These are phyloP conservation scores for Aspergillus cejpii DNA, from an alignment of 2,329 filamentous ascomycete species.

Conservation along the genomic window DNA sequence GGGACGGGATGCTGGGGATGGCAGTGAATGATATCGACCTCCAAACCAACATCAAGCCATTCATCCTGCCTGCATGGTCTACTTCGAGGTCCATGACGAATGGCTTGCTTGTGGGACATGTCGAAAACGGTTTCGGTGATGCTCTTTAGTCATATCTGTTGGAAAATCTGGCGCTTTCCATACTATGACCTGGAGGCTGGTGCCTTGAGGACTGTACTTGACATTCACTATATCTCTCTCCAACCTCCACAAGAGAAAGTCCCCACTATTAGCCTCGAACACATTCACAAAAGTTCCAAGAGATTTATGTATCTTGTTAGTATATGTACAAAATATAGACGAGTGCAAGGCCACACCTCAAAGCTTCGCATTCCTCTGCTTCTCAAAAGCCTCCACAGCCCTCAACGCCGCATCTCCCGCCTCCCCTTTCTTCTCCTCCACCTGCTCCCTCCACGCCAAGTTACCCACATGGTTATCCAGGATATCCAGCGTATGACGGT, in stretches of 20 bases:
- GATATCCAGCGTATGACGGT: slow-evolving; percentile 56
- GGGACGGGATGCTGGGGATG: background rate
- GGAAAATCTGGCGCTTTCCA: too few relatives aligned
- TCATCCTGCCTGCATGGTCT: background rate
- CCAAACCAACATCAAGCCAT: background rate
- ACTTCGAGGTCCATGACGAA: background rate
- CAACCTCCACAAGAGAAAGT: too few relatives aligned
- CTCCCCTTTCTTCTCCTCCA: slow-evolving; percentile 44
- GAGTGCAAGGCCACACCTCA: slow-evolving; percentile 9
- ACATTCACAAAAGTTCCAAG: too few relatives aligned
- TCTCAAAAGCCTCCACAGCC: slow-evolving; percentile 49
- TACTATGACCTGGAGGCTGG: too few relatives aligned
- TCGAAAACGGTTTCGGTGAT: background rate
- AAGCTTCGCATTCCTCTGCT: slow-evolving; percentile 32
- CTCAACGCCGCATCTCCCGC: slow-evolving; percentile 39
- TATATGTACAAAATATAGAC: background rate
- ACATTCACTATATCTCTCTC: too few relatives aligned
- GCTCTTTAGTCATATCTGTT: background rate
- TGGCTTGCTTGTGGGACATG: background rate
- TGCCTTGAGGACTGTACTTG: too few relatives aligned
- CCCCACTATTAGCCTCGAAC: too few relatives aligned
- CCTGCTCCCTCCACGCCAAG: slow-evolving; percentile 38
- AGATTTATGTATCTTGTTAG: too few relatives aligned
- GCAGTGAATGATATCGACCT: background rate
- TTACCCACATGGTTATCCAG: slow-evolving; percentile 50